Conservation (phyloP, 2,329 filamentous ascomycete genomes). For the Monascus ruber region DNA sequence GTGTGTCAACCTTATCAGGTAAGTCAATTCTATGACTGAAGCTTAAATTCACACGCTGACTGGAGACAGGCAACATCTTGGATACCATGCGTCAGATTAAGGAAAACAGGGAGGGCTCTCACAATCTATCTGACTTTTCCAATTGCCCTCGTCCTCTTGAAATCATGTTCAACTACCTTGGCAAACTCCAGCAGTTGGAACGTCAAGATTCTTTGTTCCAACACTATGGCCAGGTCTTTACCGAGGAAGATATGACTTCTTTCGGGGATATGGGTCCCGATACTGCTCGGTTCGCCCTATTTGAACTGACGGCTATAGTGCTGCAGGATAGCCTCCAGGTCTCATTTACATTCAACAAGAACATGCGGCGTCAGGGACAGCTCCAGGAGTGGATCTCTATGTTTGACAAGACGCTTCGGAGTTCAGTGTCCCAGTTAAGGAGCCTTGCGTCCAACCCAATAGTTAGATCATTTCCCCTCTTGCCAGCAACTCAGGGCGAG, state of each 20-base stretch:
- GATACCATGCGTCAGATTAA: slow-evolving; percentile 15
- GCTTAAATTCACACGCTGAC: background rate
- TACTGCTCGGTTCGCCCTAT: slow-evolving; percentile 37
- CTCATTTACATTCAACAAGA: slow-evolving; percentile 39
- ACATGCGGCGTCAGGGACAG: slow-evolving; percentile 33
- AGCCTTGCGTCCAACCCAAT: slow-evolving; percentile 22
- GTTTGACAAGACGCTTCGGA: slow-evolving; percentile 28
- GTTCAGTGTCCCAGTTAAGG: slow-evolving; percentile 13
- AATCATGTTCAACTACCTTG: slow-evolving; percentile 31
- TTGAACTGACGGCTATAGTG: slow-evolving; percentile 41
- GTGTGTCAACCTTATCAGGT: slow-evolving; percentile 19
- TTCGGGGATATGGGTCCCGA: slow-evolving; percentile 34
- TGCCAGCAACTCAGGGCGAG: slow-evolving; percentile 30
- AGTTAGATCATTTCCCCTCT: slow-evolving; percentile 33
- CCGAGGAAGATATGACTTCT: slow-evolving; percentile 17
- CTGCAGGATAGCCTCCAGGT: slow-evolving; percentile 36
- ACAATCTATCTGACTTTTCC: slow-evolving; percentile 9
- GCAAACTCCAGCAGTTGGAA: slow-evolving; percentile 34
- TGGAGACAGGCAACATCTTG: slow-evolving; percentile 10
- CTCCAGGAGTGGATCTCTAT: slow-evolving; percentile 34
- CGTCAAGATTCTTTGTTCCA: slow-evolving; percentile 32
- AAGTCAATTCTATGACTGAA: slow-evolving; percentile 1
- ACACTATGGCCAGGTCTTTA: slow-evolving; percentile 25
- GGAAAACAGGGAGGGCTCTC: slow-evolving; percentile 14
- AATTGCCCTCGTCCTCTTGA: slow-evolving; percentile 30